These are phyloP conservation scores for Geoglossum cookeanum DNA, from an alignment of 2,329 filamentous ascomycete species.

Conservation along the genomic window DNA sequence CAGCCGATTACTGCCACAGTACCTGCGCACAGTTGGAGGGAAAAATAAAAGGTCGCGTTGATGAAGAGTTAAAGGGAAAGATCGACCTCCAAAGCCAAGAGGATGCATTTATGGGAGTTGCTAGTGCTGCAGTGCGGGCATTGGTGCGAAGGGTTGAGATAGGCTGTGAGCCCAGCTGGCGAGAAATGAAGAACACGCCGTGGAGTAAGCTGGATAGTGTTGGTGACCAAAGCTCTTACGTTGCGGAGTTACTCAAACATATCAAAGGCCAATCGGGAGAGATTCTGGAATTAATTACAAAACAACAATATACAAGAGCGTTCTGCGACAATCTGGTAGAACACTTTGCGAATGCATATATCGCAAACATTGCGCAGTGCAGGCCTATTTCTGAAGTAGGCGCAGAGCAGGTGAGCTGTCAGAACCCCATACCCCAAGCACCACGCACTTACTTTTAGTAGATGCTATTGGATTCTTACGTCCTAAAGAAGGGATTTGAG, in stretches of 20 bases:
- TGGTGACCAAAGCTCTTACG: constrained; percentile 83
- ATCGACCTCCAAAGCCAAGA: constrained; percentile 87
- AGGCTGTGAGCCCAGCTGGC: constrained; percentile 72
- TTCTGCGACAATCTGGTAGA: constrained; percentile 96
- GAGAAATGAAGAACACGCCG: constrained; percentile 90
- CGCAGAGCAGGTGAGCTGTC: constrained; percentile 56
- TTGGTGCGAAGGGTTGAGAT: constrained; percentile 70
- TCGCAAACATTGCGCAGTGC: constrained; percentile 71
- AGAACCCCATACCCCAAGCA: constrained; percentile 7
- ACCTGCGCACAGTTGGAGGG: constrained; percentile 90
- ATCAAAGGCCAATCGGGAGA: constrained; percentile 55
- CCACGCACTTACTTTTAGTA: constrained; percentile 18
- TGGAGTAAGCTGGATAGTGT: constrained; percentile 91
- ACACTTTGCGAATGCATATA: constrained; percentile 57
- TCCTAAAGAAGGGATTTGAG: constrained; percentile 60
- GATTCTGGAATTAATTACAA: constrained; percentile 59
- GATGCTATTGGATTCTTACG: constrained; percentile 94
- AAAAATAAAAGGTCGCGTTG: constrained; percentile 80
- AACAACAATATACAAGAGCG: constrained; percentile 82
- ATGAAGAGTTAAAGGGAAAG: constrained; percentile 51
- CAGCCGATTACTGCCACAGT: constrained; percentile 89
- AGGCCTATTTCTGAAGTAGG: constrained; percentile 83
- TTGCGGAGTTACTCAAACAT: constrained; percentile 57
- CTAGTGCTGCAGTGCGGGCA: constrained; percentile 65
- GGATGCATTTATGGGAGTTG: constrained; percentile 88